Evolutionary conservation across 2,329 filamentous ascomycete species (phyloP), one percentile per base, ranked within the genome.

Genomic region (Botrytis aclada): DNA sequence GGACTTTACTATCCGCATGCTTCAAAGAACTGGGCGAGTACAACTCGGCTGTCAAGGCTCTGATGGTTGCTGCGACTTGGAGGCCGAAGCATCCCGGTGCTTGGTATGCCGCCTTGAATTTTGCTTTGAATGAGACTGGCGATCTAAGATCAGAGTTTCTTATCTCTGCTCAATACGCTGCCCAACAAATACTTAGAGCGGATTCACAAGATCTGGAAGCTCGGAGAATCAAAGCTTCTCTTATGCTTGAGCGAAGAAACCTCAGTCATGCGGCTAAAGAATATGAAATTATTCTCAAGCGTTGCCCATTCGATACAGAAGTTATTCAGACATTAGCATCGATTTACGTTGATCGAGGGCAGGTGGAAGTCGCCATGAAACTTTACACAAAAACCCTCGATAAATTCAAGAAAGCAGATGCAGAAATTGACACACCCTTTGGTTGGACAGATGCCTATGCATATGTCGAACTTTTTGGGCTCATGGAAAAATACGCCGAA

Each of bases 391-490:
- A 78, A 34, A 79, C 76, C 45, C 80, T 83, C 56, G 75, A 75
- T 18, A 76, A 80, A 62, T 77, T 78, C 60, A 79, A 74, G 64
- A 67, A 72, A 20, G 41, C 70, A 16, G 58, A 72, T 29, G 69
- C 73, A 41, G 72, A 76, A 10, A 41, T 64, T 1, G 74, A 74
- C 3, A 58, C 60, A 14, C 58, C 43, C 4, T 79, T 81, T 72
- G 74, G 72, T 20, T 99, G 95, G 95, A 90, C 92, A 70, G 92
- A 98, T 80, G 85, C 97, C 60, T 92, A 94, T 74, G 92, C 95
- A 71, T 97, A 96, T 77, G 87, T 94, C 56, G 94, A 98, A 78
- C 86, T 98, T 29, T 90, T 95, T 74, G 88, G 90, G 41, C 88
- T 90, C 65, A 82, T 89, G 16, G 86, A 87, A 54, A 86, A 88